Conservation (phyloP, 2,329 filamentous ascomycete species). For the Nothophaeocryptopus gaeumannii region DNA sequence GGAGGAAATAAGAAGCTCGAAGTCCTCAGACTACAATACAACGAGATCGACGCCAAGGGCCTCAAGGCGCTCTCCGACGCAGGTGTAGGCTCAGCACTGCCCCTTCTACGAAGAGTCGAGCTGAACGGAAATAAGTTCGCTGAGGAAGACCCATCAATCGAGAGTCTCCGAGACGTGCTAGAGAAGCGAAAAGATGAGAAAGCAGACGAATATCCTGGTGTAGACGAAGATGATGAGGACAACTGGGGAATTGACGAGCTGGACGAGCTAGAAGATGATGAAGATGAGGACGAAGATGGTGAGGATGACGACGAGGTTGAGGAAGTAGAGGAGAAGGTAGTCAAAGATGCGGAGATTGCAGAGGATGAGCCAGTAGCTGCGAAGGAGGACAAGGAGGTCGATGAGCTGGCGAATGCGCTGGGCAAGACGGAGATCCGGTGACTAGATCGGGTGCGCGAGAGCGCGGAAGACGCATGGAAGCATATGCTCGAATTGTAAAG, state of each 20-base stretch:
- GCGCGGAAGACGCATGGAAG: no score
- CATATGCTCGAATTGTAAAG: no score
- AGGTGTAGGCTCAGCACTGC: slow-evolving; percentile 59
- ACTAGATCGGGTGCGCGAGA: not conserved
- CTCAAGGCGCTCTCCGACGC: slow-evolving; percentile 69
- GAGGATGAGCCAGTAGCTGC: slow-evolving; percentile 72
- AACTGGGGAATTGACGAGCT: slow-evolving; percentile 83
- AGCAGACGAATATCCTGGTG: slow-evolving; percentile 50
- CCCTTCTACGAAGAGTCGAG: slow-evolving; percentile 78
- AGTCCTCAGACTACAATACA: slow-evolving; percentile 82
- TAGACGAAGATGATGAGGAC: slow-evolving; percentile 70
- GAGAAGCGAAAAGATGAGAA: slow-evolving; percentile 48
- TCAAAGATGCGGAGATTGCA: slow-evolving; percentile 67
- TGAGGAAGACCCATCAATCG: slow-evolving; percentile 75
- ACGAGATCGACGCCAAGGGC: slow-evolving; percentile 80
- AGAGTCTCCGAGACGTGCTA: slow-evolving; percentile 62
- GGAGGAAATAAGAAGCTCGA: slow-evolving; percentile 78
- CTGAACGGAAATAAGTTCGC: slow-evolving; percentile 94
- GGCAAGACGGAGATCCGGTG: slow-evolving; percentile 60
- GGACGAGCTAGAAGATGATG: slow-evolving; percentile 76
- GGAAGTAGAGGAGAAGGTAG: slow-evolving; percentile 67
- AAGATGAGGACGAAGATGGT: slow-evolving; percentile 58
- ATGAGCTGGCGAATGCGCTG: slow-evolving; percentile 72
- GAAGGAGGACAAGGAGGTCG: slow-evolving; percentile 72
- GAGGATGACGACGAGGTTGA: slow-evolving; percentile 58